Evolutionary conservation across 805 yeast genomes (phyloP).

Genomic region (Saccharomycopsis fermentans): DNA sequence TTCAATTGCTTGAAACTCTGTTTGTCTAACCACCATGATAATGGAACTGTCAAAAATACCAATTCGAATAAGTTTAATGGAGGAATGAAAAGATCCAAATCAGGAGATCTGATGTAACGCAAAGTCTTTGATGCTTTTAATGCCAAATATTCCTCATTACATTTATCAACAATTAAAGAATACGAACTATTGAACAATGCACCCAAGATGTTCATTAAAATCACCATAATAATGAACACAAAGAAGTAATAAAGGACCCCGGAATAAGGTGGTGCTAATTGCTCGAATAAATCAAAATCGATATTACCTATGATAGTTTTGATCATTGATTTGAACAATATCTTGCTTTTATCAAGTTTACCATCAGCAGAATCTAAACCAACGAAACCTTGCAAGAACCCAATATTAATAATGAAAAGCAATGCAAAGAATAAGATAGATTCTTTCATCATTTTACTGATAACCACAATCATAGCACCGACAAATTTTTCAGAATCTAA

Average conservation of each 20-base stretch:
- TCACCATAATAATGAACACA: slow-evolving; percentile 64
- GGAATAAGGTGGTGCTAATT: slow-evolving; percentile 81
- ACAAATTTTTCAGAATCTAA: slow-evolving; percentile 74
- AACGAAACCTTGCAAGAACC: slow-evolving; percentile 78
- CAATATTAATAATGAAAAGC: slow-evolving; percentile 57
- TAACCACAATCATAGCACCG: slow-evolving; percentile 81
- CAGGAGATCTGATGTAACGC: slow-evolving; percentile 82
- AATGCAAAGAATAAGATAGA: slow-evolving; percentile 74
- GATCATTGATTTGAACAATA: slow-evolving; percentile 53
- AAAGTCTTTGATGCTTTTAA: slow-evolving; percentile 76
- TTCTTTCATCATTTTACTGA: slow-evolving; percentile 81
- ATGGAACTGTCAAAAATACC: slow-evolving; percentile 31
- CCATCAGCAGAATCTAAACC: slow-evolving; percentile 89
- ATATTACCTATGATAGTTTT: slow-evolving; percentile 70
- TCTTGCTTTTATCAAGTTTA: slow-evolving; percentile 58
- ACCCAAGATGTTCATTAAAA: slow-evolving; percentile 72
- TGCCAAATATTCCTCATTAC: slow-evolving; percentile 78
- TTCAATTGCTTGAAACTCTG: slow-evolving; percentile 32
- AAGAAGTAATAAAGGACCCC: slow-evolving; percentile 65
- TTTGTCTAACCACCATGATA: slow-evolving; percentile 31
- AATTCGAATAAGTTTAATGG: slow-evolving; percentile 73
- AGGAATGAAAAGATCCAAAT: slow-evolving; percentile 73
- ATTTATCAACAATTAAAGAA: slow-evolving; percentile 67
- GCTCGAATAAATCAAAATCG: slow-evolving; percentile 56
- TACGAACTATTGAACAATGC: slow-evolving; percentile 84